Conservation (phyloP, 2,329 filamentous ascomycete genomes). For the Trichoderma harzianum region DNA sequence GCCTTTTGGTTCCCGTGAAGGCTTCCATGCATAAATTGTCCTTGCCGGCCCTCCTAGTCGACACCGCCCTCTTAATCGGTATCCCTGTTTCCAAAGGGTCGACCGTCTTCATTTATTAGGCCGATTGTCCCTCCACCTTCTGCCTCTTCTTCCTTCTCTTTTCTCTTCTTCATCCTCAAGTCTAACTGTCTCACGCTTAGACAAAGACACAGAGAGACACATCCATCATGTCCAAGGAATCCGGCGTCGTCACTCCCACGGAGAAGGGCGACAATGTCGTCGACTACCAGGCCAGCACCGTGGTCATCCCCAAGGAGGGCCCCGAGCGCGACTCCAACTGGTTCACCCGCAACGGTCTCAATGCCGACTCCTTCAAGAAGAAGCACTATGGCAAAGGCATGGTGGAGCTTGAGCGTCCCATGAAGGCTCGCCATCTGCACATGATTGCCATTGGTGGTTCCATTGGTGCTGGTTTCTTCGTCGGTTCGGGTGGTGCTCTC, state of each 20-base stretch:
- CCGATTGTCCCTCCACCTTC: neutral
- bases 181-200: constrained; percentile 22
- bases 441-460: constrained; percentile 56
- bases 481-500: constrained; percentile 52
- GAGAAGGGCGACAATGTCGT: constrained; percentile 23
- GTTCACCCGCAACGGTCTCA: constrained; percentile 38
- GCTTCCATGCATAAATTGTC: constrained; percentile 20
- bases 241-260: constrained; percentile 5
- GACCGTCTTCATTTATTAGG: neutral
- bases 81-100: constrained; percentile 19
- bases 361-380: constrained; percentile 38
- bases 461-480: constrained; percentile 37
- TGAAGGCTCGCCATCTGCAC: constrained; percentile 55
- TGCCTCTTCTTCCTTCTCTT: neutral
- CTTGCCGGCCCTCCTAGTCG: constrained; percentile 12
- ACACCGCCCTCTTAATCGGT: constrained; percentile 6
- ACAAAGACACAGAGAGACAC: neutral
- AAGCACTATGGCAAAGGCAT: constrained; percentile 32
- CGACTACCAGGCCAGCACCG: constrained; percentile 14
- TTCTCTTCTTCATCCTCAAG: constrained; percentile 6
- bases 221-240: constrained; percentile 18
- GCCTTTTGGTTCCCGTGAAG: constrained; percentile 12
- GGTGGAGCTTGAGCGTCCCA: constrained; percentile 40
- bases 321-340: constrained; percentile 30
- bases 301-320: constrained; percentile 19